Evolutionary conservation across 129 eudicot species (phyloP).

Genomic region (Gnaphalium uliginosum): DNA sequence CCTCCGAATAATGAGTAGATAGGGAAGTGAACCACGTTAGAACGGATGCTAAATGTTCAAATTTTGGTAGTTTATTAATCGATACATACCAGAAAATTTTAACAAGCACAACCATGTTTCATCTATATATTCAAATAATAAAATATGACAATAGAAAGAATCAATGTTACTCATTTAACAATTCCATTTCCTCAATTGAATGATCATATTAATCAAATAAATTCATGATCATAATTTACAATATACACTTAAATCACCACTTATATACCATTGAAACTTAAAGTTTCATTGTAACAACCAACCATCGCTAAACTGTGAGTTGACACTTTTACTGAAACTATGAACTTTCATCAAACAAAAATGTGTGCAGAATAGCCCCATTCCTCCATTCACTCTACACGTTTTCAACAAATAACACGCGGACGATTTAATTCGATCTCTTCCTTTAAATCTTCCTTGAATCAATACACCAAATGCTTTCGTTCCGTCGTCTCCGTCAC

Average conservation of each 20-base stretch:
- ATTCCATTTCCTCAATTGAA: not conserved
- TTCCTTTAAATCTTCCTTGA: constrained; percentile 52
- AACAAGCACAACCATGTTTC: not conserved
- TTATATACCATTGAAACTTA: not conserved
- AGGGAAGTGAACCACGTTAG: too few species aligned
- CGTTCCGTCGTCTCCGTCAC: constrained; percentile 34
- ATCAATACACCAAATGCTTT: constrained; percentile 60
- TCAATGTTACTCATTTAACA: constrained; percentile 14
- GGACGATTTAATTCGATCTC: constrained; percentile 31
- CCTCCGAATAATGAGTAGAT: too few species aligned
- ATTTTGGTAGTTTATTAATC: too few species aligned
- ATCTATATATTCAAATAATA: not conserved
- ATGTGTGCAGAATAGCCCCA: constrained; percentile 65
- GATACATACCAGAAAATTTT: not conserved
- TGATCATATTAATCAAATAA: constrained; percentile 19
- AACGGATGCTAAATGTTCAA: too few species aligned
- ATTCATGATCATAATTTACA: constrained; percentile 33
- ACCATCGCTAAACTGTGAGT: constrained; percentile 50
- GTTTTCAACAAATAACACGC: constrained; percentile 78
- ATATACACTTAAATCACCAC: constrained; percentile 3
- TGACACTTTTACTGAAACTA: constrained; percentile 49
- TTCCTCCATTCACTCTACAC: constrained; percentile 53
- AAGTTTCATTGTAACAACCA: constrained; percentile 45
- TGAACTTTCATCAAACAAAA: constrained; percentile 63
- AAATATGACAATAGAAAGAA: not conserved